Base-by-base conservation (phyloP, 2,329 filamentous ascomycete species). In the Kalaharituber pfeilii region DNA sequence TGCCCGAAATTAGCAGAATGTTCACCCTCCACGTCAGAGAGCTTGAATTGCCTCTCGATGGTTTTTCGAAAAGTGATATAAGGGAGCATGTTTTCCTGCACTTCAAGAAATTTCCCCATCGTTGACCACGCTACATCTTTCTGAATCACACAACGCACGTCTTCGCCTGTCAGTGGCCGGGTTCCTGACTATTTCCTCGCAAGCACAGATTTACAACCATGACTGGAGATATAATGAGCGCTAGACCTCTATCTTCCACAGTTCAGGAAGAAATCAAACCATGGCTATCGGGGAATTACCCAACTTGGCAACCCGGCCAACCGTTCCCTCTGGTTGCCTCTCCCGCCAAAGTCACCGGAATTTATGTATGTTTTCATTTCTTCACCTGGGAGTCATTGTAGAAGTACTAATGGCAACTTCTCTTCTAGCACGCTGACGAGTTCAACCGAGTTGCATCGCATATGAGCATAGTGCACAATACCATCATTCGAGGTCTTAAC, bases 401-500 rank as follows among this genome's bases (percentile, higher is more conserved):
- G 3, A 49, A n/a, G 13, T 8, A 36, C n/a, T n/a, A 1, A 52
- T 20, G 6, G 24, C 49, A 24, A 24, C 22, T 28, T 29, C 7
- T 50, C 47, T 30, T 2, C 18, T 45, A 53, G 26, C 45, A 53
- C 25, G 22, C 18, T 13, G 42, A 50, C 24, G 25, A 18, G 6
- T 56, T 50, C 52, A 44, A 42, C 42, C n/a, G 27, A 22, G 47
- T 30, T 28, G 66, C 66, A 18, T 65, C 66, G 44, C 67, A 69
- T 50, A 64, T 69, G 55, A 59, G 63, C 1, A 56, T 66, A 27
- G 60, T 65, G 11, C 67, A 69, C 60, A 69, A 69, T 55, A 61
- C 64, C 18, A 63, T 69, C 57, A 59, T 69, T 20, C 66, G 68
- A 24, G 65, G 64, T 11, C 61, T 69, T 8, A 70, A 70, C 59